These are phyloP conservation scores for Elongisporangium senticosum DNA, from an alignment of 352 stramenopile genomes.

Conservation along the genomic window DNA sequence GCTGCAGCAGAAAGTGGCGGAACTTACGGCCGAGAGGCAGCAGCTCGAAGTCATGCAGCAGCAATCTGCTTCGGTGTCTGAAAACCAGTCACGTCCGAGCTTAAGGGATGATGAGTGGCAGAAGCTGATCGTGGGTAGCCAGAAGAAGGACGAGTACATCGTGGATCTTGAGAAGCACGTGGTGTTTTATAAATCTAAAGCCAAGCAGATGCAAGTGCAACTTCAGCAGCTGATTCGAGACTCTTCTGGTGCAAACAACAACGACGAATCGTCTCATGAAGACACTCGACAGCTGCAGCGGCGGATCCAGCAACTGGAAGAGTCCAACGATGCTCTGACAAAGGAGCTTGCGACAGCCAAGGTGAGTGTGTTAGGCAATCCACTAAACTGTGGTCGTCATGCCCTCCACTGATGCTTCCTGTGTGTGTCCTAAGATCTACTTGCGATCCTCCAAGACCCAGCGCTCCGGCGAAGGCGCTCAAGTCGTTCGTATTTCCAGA, in stretches of 20 bases:
- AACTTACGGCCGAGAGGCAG: conserved; percentile 15
- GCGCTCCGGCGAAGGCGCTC: conserved; percentile 17
- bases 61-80: not conserved
- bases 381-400: not conserved
- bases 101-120: conserved; percentile 50
- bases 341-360: conserved; percentile 72
- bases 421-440: conserved; percentile 23
- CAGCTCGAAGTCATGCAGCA: conserved; percentile 8
- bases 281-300: conserved; percentile 26
- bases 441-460: conserved; percentile 45
- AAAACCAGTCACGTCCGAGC: conserved; percentile 4
- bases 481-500: conserved; percentile 59
- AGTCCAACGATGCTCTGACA: conserved; percentile 67
- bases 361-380: conserved; percentile 10
- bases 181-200: conserved; percentile 84
- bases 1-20: conserved; percentile 37
- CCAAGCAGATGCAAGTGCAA: conserved; percentile 82
- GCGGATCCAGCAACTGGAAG: conserved; percentile 67
- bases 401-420: not conserved
- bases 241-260: conserved; percentile 20
- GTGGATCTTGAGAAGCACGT: conserved; percentile 76
- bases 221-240: conserved; percentile 72
- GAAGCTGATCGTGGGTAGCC: conserved; percentile 53
- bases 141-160: conserved; percentile 86
- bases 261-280: conserved; percentile 10